These are phyloP conservation scores for Wallacemonas sp. DNA, from an alignment of 208 protist species.

Conservation along the genomic window DNA sequence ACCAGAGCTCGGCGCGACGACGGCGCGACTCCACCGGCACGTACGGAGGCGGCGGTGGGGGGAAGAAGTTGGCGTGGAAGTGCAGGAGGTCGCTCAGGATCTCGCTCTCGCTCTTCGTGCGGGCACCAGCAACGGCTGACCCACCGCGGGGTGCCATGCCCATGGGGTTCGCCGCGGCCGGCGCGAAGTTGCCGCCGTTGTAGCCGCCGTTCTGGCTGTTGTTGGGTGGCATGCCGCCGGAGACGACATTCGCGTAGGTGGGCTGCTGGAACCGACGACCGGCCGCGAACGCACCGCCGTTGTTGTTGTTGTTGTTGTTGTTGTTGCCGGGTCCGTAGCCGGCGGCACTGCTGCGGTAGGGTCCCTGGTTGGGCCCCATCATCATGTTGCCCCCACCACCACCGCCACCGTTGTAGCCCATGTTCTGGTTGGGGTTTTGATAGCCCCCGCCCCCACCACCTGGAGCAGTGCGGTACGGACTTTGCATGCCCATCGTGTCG, in stretches of 20 bases:
- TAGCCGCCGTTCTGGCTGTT: conserved; percentile 1
- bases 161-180: not conserved
- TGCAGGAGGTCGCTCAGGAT: conserved; percentile 73
- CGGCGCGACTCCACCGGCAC: conserved; percentile 46
- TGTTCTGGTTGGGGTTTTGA: not conserved
- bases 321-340: not conserved
- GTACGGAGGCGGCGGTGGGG: conserved; percentile 61
- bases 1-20: conserved; percentile 67
- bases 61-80: conserved; percentile 86
- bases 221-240: not conserved
- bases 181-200: not conserved
- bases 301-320: not conserved
- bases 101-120: conserved; percentile 57
- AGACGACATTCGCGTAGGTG: not conserved
- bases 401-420: not conserved
- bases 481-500: not conserved
- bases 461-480: conserved; percentile 3
- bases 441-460: conserved; percentile 15
- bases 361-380: not conserved
- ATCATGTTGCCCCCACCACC: not conserved
- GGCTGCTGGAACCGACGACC: conserved; percentile 12
- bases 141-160: conserved; percentile 2
- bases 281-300: not conserved
- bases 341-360: not conserved
- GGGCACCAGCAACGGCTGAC: not conserved